phyloP scores from a whole-genome alignment of 805 yeast genomes.

The Saccharomycopsis fodiens region DNA sequence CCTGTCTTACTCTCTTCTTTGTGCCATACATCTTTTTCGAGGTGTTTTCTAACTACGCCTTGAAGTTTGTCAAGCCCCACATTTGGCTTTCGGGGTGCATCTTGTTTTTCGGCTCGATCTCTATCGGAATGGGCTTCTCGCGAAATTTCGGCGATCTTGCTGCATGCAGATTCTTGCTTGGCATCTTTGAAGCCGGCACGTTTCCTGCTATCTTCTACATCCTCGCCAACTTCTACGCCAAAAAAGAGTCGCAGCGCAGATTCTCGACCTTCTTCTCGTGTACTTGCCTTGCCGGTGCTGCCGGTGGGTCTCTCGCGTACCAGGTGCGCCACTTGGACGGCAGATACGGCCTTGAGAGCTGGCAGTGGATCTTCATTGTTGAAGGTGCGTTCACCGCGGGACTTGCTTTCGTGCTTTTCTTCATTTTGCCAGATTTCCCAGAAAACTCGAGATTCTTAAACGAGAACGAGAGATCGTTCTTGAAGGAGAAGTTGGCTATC shows the following conservation, averaged over 20 bases:
- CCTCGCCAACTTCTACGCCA: constrained; percentile 56
- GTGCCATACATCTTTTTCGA: constrained; percentile 64
- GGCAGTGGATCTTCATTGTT: constrained; percentile 47
- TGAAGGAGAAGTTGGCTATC: constrained; percentile 51
- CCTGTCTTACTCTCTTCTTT: constrained; percentile 61
- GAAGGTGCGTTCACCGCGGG: constrained; percentile 37
- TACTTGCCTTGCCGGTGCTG: constrained; percentile 72
- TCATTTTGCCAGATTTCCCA: constrained; percentile 63
- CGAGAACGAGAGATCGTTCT: constrained; percentile 43
- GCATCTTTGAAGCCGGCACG: constrained; percentile 62
- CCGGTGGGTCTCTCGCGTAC: constrained; percentile 67
- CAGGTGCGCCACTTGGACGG: constrained; percentile 48
- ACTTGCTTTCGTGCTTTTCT: constrained; percentile 30
- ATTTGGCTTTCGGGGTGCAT: constrained; percentile 55
- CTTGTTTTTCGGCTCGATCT: constrained; percentile 51
- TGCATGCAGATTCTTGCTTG: constrained; percentile 58
- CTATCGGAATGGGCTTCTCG: constrained; percentile 61
- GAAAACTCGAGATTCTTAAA: constrained; percentile 53
- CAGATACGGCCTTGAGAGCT: constrained; percentile 33
- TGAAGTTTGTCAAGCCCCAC: constrained; percentile 56
- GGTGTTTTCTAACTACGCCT: constrained; percentile 54
- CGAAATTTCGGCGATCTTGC: constrained; percentile 50
- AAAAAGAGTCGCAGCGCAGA: constrained; percentile 60
- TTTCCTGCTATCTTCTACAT: constrained; percentile 73
- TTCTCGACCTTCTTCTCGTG: constrained; percentile 63